phyloP scores from a whole-genome alignment of 2,329 filamentous ascomycete species.

The Phialophora macrospora region DNA sequence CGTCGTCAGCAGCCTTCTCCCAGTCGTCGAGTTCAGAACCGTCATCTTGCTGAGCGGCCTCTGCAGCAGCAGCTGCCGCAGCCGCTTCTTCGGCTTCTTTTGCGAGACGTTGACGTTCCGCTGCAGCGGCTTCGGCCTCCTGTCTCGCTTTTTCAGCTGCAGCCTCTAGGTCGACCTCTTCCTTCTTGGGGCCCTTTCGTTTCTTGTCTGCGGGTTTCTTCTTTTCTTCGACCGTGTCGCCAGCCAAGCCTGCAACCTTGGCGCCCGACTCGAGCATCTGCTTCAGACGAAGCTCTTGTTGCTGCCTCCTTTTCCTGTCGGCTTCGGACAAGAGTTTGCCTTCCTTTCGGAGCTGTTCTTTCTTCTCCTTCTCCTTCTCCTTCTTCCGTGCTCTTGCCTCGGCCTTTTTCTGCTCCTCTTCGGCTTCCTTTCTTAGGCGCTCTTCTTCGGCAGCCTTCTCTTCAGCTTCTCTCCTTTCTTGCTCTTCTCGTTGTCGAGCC shows the following conservation, averaged over 20 bases:
- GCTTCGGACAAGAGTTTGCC: conserved; percentile 57
- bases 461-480: conserved; percentile 49
- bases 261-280: conserved; percentile 56
- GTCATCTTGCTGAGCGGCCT: conserved; percentile 66
- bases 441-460: conserved; percentile 50
- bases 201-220: conserved; percentile 78
- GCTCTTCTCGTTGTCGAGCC: conserved; percentile 53
- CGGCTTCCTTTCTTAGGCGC: conserved; percentile 45
- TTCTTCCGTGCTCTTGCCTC: conserved; percentile 54
- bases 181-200: conserved; percentile 67
- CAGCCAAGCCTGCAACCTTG: conserved; percentile 52
- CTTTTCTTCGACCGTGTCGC: conserved; percentile 64
- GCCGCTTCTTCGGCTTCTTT: conserved; percentile 78
- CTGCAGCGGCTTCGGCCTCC: conserved; percentile 57
- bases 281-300: conserved; percentile 55
- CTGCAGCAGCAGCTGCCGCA: conserved; percentile 72
- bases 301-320: conserved; percentile 54
- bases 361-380: conserved; percentile 57
- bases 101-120: conserved; percentile 60
- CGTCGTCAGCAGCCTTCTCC: conserved; percentile 77
- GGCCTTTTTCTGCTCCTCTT: conserved; percentile 54
- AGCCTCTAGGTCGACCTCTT: conserved; percentile 60
- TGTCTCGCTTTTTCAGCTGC: conserved; percentile 54
- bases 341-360: conserved; percentile 55
- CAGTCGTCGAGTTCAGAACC: conserved; percentile 71